These are phyloP conservation scores for Cucurbita maxima DNA, from an alignment of 306 rosid genomes.

Conservation along the genomic window DNA sequence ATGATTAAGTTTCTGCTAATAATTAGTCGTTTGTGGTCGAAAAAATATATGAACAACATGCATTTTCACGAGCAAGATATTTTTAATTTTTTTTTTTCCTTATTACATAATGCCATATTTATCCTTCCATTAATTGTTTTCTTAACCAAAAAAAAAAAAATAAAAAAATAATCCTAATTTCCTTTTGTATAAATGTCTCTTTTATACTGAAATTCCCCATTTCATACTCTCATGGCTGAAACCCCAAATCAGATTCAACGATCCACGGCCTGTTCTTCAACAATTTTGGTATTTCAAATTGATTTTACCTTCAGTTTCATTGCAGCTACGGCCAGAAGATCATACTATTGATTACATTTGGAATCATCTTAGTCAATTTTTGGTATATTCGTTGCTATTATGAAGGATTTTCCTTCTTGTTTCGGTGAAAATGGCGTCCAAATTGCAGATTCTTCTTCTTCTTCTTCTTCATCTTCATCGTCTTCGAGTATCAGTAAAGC, in stretches of 20 bases:
- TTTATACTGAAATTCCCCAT: neutral
- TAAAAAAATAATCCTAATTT: no score
- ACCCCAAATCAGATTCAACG: constrained; percentile 9
- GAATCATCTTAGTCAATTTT: neutral
- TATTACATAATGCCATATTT: no score
- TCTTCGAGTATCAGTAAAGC: constrained; percentile 38
- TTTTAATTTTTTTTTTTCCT: no score
- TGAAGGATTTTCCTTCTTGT: constrained; percentile 92
- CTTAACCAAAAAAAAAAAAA: neutral
- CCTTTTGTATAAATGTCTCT: neutral
- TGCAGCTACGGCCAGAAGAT: neutral
- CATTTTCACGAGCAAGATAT: neutral
- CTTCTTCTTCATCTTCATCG: constrained; percentile 21
- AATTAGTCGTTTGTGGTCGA: neutral
- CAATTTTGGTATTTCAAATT: neutral
- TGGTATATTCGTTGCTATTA: constrained; percentile 1
- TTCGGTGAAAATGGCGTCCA: constrained; percentile 88
- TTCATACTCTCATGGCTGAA: neutral
- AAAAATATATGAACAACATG: neutral
- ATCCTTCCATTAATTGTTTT: neutral
- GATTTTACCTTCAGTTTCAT: neutral
- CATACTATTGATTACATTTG: neutral
- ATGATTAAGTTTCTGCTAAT: neutral
- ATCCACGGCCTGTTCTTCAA: constrained; percentile 17
- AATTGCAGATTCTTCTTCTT: constrained; percentile 55